Base-by-base conservation (phyloP, 352 stramenopile species). In the Achlya hypogyna region DNA sequence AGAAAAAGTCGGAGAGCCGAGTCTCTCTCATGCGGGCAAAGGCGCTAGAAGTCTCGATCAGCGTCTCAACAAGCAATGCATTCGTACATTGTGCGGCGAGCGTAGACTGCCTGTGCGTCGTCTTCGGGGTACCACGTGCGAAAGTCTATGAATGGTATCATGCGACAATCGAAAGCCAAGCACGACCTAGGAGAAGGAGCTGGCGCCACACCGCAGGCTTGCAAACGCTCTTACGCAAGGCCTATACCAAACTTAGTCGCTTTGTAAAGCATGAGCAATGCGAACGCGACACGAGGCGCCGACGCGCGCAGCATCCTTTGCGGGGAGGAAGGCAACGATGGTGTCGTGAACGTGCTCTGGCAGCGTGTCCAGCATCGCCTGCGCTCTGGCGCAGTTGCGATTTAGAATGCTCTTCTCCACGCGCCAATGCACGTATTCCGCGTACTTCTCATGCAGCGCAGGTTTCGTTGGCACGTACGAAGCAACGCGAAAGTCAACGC, bases 401-500 rank as follows among this genome's bases (percentile, higher is more conserved):
- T 58, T 9, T 5, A 67, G 23, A 31, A 67, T 38, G 32, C 8
- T 25, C 27, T 58, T 67, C 12, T 58, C 20, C 4, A 67, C 60
- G n/a, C 60, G 42, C 60, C 60, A 67, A 12, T 10, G 20, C 20
- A 60, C 51, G 34, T 45, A 40, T 29, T 58, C 42, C 12, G n/a
- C 28, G 27, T 67, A 58, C 34, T 34, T 18, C 10, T 29, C 28
- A 29, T 58, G 47, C 34, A 56, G 32, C 12, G 14, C 16, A 25
- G 47, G 18, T 16, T 9, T 10, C 23, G 29, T 8, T 12, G 60
- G 60, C 1, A 58, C 23, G 51, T 67, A 67, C n/a, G 10, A 25
- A n/a, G 25, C n/a, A 23, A 67, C 20, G 6, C 29, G 28, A 34
- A 67, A 67, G 34, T 58, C 60, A 5, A 67, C 60, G 23, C 60